Evolutionary conservation across 805 yeast genomes (phyloP), one percentile per base, ranked within the genome.

Genomic region (Wickerhamiella kazuoi): DNA sequence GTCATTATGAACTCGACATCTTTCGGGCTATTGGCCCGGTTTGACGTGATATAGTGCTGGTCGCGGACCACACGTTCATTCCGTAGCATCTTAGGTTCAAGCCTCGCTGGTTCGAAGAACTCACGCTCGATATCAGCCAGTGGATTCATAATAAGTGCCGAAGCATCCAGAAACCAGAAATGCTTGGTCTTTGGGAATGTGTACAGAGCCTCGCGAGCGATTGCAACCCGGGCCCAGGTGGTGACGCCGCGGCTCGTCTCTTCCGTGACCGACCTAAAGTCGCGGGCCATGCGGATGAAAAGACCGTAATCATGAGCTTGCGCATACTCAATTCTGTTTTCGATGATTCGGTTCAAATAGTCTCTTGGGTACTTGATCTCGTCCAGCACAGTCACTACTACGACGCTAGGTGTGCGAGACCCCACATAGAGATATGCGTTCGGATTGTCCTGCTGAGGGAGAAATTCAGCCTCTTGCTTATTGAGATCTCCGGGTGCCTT

Each of bases 131-230:
- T 51, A 43, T 80, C 72, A 30, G 77, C 63, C 38, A 69, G 69
- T 42, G 73, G 62, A 44, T 81, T 71, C 82, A 80, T 78, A 41
- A 87, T 74, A 38, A 83, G 59, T 0, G 87, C 74, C 50, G 77
- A 74, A 35, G 49, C 53, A 55, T 82, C 94, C 34, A 90, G 54
- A 52, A 74, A 86, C 90, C 96, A 81, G 52, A 86, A 76, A 65
- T 82, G 79, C 55, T 81, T 74, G n/a, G 95, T 79, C 36, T 76
- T 65, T 1, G 97, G 97, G 63, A 84, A 84, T 0, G 94, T 90
- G 55, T 71, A 72, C 77, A 87, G 74, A n/a, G 97, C 96, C 33
- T 86, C 90, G 44, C 93, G 69, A 54, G 82, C 56, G 31, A 76
- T 56, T 41, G 71, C 69, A 21, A 76, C 51, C 46, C 76, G 72